Evolutionary conservation across 768 basidiomycete genomes (phyloP), one percentile per base, ranked within the genome.

Genomic region (Dacryopinax spathularia): DNA sequence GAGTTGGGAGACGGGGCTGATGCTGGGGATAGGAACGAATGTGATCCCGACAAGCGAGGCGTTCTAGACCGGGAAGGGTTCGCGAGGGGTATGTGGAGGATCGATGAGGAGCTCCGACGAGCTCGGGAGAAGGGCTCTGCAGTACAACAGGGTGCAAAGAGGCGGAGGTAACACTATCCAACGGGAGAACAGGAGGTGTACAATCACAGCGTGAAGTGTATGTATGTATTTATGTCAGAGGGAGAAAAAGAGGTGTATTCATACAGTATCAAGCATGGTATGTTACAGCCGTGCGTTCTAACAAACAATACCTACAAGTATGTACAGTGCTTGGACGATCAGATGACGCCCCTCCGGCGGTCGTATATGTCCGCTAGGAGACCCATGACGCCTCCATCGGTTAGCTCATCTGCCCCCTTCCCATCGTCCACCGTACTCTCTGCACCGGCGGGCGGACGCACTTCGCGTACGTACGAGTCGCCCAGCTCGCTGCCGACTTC

Each of bases 351-450:
- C 60, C 68, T 65, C 37, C 69, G 63, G 34, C 68, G 66, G 31
- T 72, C 69, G 73, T 94, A 91, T 60, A 96, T 93, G 77, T 94
- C 87, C 41, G 89, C 87, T 69, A 96, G 72, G 66, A 96, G 70
- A 22, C 89, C 90, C 66, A 95, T 75, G 66, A 96, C 86, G 18
- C 93, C 92, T 0, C 82, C 89, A 73, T 93, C 90, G 69, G 83
- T 83, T 66, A 88, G 69, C 20, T 74, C 78, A 27, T 86, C 86
- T n/a, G 44, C 61, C 18, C 64, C 74, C 60, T 76, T 66, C 71
- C 60, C 79, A 73, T 69, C 78, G 29, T 56, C 48, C 48, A 56
- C 18, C 48, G 29, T 56, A 15, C 29, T 31, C 48, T 41, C 39
- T 6, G 22, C 18, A 6, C 60, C 64, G n/a, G 61, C 68, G 77